phyloP scores from a whole-genome alignment of 768 basidiomycete genomes.

The Serendipita sp. region DNA sequence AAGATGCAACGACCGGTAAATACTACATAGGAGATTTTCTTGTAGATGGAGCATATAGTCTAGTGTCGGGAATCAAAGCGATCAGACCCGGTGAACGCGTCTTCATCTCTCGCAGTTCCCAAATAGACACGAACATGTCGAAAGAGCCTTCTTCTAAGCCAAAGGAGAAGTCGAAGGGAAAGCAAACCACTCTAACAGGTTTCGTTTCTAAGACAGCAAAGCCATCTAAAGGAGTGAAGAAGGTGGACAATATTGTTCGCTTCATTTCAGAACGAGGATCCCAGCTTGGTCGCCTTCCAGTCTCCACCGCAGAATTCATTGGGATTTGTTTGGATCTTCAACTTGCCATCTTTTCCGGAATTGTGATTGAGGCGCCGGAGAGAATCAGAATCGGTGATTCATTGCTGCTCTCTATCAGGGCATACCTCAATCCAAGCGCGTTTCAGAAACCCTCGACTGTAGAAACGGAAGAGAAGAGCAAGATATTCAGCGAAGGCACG shows the following conservation, averaged over 20 bases:
- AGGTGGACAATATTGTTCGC: neutral
- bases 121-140: neutral
- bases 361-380: neutral
- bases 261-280: neutral
- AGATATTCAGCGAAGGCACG: slow-evolving; percentile 55
- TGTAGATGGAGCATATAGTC: neutral
- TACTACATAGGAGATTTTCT: neutral
- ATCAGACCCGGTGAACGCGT: neutral
- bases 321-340: neutral
- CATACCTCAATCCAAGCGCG: neutral
- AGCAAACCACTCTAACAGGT: neutral
- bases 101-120: neutral
- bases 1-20: neutral
- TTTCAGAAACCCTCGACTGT: neutral
- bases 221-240: slow-evolving; percentile 14
- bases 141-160: neutral
- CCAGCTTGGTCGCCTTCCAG: slow-evolving; percentile 1
- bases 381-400: slow-evolving; percentile 9
- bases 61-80: neutral
- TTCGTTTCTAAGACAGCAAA: neutral
- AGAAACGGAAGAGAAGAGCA: slow-evolving; percentile 19
- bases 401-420: neutral
- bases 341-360: neutral
- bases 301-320: slow-evolving; percentile 1
- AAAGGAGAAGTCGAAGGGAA: neutral